Base-by-base conservation (phyloP, 2,329 filamentous ascomycete genomes). In the Bipolaris oryzae region DNA sequence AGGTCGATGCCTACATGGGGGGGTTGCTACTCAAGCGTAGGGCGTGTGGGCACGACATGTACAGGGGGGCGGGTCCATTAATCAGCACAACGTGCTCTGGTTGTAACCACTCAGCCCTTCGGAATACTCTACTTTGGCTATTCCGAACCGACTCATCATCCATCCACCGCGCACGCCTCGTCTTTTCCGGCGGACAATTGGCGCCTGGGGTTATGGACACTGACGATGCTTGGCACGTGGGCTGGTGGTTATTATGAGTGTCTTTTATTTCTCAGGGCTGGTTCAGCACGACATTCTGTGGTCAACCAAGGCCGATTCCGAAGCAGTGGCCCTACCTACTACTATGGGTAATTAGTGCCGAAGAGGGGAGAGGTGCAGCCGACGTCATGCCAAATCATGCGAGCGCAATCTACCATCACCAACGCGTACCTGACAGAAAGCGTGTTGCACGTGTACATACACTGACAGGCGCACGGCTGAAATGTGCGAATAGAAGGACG, bases 1-100 rank as follows among this genome's bases (percentile, higher is more conserved):
- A 57, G 25, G 41, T 50, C 46, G 21, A 46, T 11, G 28, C 44
- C 47, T 47, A 18, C 43, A 13, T 23, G 28, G 42, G 34, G 34
- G 44, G 49, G 43, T 46, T 28, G 43, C 46, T 13, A 45, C 16
- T 50, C 25, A 37, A 16, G 50, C 33, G 45, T 64, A 66, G 62
- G 60, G 63, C 63, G 64, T 37, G 43, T 31, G 42, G 18, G 44
- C 21, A 45, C 21, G 35, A 42, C n/a, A 45, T 16, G 21, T 33
- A 21, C 16, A 25, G 68, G 60, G 63, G 66, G 62, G 63, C 54
- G 20, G 42, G 25, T 37, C 28, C 48, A 64, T 62, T 63, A 48
- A 43, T 61, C 60, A 66, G 50, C 44, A 58, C 55, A 25, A 52
- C 50, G 23, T 7, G 55, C 38, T 45, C 25, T 45, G 35, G 1